Base-by-base conservation (phyloP, 1,139 yeast species). In the Protomyces macrosporus region DNA sequence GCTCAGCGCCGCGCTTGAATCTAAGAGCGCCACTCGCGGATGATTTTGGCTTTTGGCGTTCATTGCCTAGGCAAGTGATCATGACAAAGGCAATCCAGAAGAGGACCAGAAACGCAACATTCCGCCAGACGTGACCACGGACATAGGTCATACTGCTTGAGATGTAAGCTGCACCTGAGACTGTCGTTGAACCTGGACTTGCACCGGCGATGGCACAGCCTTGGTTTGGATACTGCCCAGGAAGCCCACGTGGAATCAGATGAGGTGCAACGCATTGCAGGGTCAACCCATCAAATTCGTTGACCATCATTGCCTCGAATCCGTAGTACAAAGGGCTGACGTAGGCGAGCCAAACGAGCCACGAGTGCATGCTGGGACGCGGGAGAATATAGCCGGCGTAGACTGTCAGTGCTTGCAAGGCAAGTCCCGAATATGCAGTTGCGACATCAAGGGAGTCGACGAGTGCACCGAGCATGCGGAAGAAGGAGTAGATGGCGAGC, bases 11-110 rank as follows among this genome's bases (percentile, higher is more conserved):
- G 59, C 74, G 73, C 4, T 85, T 86, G 78, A 84, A 89, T 53
- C 88, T 81, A 61, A 88, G 81, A 76, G 89, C 96, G 77, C 96
- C 96, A 73, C 88, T 90, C 76, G 84, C 82, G 30, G 88, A 84
- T 73, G 90, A 88, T 71, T 85, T 86, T 71, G 86, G 86, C 67
- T 76, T 87, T 4, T 10, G 45, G 9, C 35, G 34, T 53, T 55
- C 74, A 63, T 84, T 78, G 71, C 88, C 79, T 7, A 77, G 53
- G 70, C 88, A 73, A 71, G 86, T 85, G n/a, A 83, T 77, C 55
- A 70, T 69, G 61, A 85, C 75, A 74, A 86, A 84, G 73, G 84
- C 79, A 35, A 84, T 55, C 34, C 76, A 74, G 71, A 81, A 87
- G 1, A 78, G 88, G 66, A 85, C 64, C 50, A 81, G 14, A 81